A percentile compares a stretch with the other conserved stretches of the same genome.
Conservation (phyloP, 257 asterid genomes). For the Pogostemon cablin region DNA sequence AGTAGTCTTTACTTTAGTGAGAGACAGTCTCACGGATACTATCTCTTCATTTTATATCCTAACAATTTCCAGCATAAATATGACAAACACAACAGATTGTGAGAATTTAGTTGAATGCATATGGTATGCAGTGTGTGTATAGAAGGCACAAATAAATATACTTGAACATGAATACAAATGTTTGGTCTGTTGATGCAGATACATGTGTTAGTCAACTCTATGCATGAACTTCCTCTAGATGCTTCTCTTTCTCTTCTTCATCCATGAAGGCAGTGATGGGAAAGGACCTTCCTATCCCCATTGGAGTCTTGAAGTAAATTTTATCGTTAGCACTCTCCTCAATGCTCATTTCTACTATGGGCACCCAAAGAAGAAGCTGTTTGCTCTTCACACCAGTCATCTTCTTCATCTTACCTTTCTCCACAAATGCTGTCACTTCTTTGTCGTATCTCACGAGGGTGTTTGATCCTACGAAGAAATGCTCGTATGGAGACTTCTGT, state of each 20-base stretch:
- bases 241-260: slow-evolving; percentile 56
- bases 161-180: not conserved
- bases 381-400: slow-evolving; percentile 92
- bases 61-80: too few relatives aligned
- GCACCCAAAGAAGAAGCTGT: slow-evolving; percentile 89
- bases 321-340: slow-evolving; percentile 50
- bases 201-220: slow-evolving; percentile 15
- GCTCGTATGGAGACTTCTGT: slow-evolving; percentile 81
- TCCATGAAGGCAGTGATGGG: slow-evolving; percentile 79
- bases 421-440: slow-evolving; percentile 83
- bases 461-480: slow-evolving; percentile 57
- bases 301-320: slow-evolving; percentile 80
- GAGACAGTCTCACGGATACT: too few relatives aligned
- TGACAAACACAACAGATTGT: not conserved
- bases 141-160: not conserved
- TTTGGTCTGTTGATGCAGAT: not conserved
- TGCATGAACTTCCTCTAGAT: slow-evolving; percentile 40
- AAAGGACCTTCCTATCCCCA: slow-evolving; percentile 85
- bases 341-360: slow-evolving; percentile 86
- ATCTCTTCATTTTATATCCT: too few relatives aligned
- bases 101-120: not conserved
- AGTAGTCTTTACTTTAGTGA: too few relatives aligned
- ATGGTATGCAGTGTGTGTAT: not conserved
- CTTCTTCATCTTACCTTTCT: slow-evolving; percentile 88
- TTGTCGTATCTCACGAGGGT: slow-evolving; percentile 68